These are phyloP conservation scores for Glaciozyma antarctica DNA, from an alignment of 768 basidiomycete genomes.

Conservation along the genomic window DNA sequence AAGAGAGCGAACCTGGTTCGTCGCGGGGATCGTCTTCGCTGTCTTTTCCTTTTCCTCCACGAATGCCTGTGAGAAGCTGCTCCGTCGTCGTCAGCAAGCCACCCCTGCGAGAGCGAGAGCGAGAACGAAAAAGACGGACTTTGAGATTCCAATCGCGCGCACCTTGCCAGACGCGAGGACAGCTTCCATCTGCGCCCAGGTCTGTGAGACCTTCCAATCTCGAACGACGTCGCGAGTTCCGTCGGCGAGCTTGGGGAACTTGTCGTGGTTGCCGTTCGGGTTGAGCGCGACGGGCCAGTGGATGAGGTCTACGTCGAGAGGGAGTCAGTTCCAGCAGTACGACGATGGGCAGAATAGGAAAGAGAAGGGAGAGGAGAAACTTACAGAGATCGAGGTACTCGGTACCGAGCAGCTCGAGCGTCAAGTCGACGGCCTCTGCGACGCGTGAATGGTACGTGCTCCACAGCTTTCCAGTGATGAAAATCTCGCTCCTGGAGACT, in stretches of 20 bases:
- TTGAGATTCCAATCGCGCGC: constrained; percentile 57
- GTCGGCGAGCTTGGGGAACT: constrained; percentile 24
- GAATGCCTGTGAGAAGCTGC: constrained; percentile 60
- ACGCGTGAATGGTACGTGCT: constrained; percentile 50
- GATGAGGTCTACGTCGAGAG: constrained; percentile 44
- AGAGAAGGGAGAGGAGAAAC: neutral
- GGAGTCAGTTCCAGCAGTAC: neutral
- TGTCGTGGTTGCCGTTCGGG: constrained; percentile 37
- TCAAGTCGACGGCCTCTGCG: constrained; percentile 55
- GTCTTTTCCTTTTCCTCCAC: constrained; percentile 54
- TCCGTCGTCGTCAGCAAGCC: constrained; percentile 41
- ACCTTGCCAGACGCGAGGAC: constrained; percentile 52
- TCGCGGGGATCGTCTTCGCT: constrained; percentile 51
- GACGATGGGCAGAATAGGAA: neutral
- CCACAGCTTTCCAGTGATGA: constrained; percentile 52
- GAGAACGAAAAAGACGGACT: constrained; percentile 9
- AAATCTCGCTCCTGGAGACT: constrained; percentile 61
- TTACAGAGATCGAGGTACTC: constrained; percentile 64
- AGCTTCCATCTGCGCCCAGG: constrained; percentile 48
- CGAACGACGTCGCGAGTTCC: constrained; percentile 11
- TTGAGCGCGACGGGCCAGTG: constrained; percentile 75
- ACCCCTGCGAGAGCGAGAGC: constrained; percentile 38
- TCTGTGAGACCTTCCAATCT: constrained; percentile 62
- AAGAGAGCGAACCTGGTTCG: constrained; percentile 59
- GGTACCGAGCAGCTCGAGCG: constrained; percentile 60